Evolutionary conservation across 345 rosid species (phyloP), one percentile per base, ranked within the genome.

Genomic region (Odontarrhena argentea): DNA sequence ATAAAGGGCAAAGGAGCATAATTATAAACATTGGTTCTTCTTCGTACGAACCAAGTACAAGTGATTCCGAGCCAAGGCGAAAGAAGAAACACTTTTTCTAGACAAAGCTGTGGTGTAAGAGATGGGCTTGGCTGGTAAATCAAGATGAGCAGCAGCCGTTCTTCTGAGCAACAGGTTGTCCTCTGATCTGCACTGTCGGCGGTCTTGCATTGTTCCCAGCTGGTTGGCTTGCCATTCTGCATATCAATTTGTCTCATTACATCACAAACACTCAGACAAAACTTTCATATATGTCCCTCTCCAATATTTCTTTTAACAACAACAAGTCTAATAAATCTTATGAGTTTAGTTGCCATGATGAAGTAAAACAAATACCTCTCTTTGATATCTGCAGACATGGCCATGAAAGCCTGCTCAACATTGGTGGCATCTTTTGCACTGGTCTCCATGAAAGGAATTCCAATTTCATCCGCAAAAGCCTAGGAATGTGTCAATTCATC

Each of bases 181-280:
- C 94, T 55, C 79, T 77, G 70, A 87, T 79, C 76, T 87, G 82
- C 74, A 87, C 91, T 0, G 88, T 82, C 18, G 88, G 86, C 13
- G 87, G 85, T 60, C 81, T 85, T 63, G 87, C 84, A 28, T 74
- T 84, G 83, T 74, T 81, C 82, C 65, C 74, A 52, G 86, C 76
- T 24, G 94, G 91, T 74, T 87, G 94, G 74, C 94, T 85, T 13
- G 91, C 94, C 94, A 87, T 87, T 76, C 94, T 87, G 78, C 71
- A 63, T 55, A 32, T 56, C 41, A 62, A 36, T 46, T 26, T 28
- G 35, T 44, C 12, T 53, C 35, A 38, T 48, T 30, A 42, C 14
- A 28, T 25, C 51, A 49, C 49, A 58, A 10, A 45, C 37, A 12
- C 53, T 13, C 37, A 35, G 13, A 15, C n/a, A 12, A 61, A 42